Evolutionary conservation across 106 monocot species (phyloP).

Genomic region (Phalaenopsis aphrodite): DNA sequence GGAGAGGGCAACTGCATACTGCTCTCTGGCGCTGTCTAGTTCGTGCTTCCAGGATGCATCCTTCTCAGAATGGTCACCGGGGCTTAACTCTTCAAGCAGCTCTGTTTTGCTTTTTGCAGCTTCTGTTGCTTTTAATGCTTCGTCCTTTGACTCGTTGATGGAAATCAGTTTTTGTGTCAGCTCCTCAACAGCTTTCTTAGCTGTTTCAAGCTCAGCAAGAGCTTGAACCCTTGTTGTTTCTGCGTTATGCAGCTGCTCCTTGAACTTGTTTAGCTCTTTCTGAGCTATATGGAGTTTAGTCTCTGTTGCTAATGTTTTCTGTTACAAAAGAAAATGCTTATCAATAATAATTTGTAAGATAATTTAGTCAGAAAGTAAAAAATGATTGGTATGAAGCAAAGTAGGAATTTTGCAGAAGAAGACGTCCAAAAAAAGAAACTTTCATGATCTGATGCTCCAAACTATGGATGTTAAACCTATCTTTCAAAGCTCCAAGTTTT

Average conservation of each 20-base stretch:
- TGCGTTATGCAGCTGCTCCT: slow-evolving; percentile 45
- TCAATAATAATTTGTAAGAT: not conserved
- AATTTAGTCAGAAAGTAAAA: not conserved
- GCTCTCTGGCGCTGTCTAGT: slow-evolving; percentile 41
- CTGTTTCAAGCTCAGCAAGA: slow-evolving; percentile 38
- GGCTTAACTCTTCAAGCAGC: slow-evolving; percentile 23
- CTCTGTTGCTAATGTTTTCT: slow-evolving; percentile 44
- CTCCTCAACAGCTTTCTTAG: slow-evolving; percentile 37
- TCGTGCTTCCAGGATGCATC: slow-evolving; percentile 25
- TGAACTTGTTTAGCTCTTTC: slow-evolving; percentile 49
- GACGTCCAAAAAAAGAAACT: not conserved
- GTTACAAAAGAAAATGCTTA: not conserved
- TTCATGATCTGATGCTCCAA: not conserved
- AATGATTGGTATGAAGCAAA: not conserved
- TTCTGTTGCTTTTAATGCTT: slow-evolving; percentile 38
- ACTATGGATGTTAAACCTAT: not conserved
- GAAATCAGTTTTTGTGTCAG: slow-evolving; percentile 25
- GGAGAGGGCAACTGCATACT: slow-evolving; percentile 31
- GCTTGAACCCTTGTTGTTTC: slow-evolving; percentile 39
- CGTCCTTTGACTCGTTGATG: slow-evolving; percentile 45
- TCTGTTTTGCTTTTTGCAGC: slow-evolving; percentile 34
- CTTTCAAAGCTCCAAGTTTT: not conserved
- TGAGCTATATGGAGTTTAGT: slow-evolving; percentile 53
- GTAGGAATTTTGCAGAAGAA: not conserved
- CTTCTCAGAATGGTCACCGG: slow-evolving; percentile 9